Percentiles rank a stretch among this genome's conserved stretches.
These are phyloP conservation scores for Cocos nucifera DNA, from an alignment of 176 grass and related monocot genomes.

Conservation along the genomic window DNA sequence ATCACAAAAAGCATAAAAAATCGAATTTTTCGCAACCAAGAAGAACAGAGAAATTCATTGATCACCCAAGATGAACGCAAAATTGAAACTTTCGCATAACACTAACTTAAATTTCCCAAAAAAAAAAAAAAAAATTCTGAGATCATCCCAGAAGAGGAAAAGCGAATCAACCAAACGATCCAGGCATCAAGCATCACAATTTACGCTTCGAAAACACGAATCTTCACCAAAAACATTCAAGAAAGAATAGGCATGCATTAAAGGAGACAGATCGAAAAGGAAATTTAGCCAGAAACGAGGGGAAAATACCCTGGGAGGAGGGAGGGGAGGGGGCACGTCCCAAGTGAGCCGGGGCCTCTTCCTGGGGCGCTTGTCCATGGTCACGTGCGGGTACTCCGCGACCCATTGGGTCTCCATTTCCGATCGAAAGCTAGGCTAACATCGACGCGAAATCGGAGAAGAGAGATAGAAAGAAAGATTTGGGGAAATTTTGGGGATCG, in stretches of 20 bases:
- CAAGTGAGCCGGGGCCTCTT: constrained; percentile 70
- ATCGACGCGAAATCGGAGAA: background rate
- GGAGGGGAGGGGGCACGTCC: constrained; percentile 56
- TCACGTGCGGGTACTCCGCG: constrained; percentile 62
- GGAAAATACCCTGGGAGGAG: constrained; percentile 42
- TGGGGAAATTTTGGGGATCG: background rate
- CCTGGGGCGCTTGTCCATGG: constrained; percentile 57
- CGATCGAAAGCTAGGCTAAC: constrained; percentile 15
- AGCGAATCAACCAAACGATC: too few relatives aligned
- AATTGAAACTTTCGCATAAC: too few relatives aligned
- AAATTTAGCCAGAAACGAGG: background rate
- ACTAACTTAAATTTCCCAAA: too few relatives aligned
- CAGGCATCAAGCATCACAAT: too few relatives aligned
- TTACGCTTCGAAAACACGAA: too few relatives aligned
- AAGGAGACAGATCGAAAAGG: constrained; percentile 7
- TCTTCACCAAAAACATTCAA: constrained; percentile 12
- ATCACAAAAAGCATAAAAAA: too few relatives aligned
- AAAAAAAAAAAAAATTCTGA: too few relatives aligned
- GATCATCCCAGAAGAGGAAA: too few relatives aligned
- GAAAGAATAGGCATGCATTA: background rate
- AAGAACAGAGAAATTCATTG: too few relatives aligned
- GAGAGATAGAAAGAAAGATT: too few relatives aligned
- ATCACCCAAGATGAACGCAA: too few relatives aligned
- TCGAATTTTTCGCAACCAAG: too few relatives aligned
- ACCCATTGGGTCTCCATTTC: constrained; percentile 89